Evolutionary conservation across 306 rosid species (phyloP).

Genomic region (Prunus kanzakura): DNA sequence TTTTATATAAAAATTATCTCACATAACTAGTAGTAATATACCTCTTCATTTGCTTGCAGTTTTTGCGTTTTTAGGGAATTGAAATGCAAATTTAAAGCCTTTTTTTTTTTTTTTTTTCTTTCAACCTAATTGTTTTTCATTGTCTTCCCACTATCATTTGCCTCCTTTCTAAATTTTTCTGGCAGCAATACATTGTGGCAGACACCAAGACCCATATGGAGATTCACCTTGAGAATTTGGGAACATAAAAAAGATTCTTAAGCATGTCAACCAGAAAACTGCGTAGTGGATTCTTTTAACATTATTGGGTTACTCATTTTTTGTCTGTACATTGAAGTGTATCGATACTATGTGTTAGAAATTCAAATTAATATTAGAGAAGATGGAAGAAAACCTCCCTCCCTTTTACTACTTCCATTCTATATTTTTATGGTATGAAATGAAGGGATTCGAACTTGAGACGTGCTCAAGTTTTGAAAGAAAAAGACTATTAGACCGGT

Average conservation of each 20-base stretch:
- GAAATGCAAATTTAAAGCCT: constrained; percentile 12
- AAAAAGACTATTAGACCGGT: too few species aligned
- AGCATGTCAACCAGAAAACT: constrained; percentile 30
- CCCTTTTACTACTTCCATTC: background rate
- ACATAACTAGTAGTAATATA: background rate
- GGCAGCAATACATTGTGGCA: constrained; percentile 53
- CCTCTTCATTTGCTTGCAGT: background rate
- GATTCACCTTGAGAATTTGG: constrained; percentile 33
- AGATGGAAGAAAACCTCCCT: background rate
- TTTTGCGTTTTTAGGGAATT: background rate
- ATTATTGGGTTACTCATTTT: background rate
- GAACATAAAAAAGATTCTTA: constrained; percentile 28
- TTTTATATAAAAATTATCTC: background rate
- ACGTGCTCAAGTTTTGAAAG: too few species aligned
- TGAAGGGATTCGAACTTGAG: too few species aligned
- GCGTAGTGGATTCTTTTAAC: constrained; percentile 5
- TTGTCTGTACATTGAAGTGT: background rate
- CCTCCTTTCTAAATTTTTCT: constrained; percentile 30
- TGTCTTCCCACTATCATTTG: constrained; percentile 55
- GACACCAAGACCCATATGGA: constrained; percentile 36
- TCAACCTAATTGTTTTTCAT: constrained; percentile 38
- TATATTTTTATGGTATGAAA: too few species aligned
- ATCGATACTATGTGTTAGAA: background rate
- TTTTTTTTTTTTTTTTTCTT: background rate
- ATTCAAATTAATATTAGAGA: background rate